phyloP scores from a whole-genome alignment of 768 basidiomycete genomes.

The Ramaria sp. region DNA sequence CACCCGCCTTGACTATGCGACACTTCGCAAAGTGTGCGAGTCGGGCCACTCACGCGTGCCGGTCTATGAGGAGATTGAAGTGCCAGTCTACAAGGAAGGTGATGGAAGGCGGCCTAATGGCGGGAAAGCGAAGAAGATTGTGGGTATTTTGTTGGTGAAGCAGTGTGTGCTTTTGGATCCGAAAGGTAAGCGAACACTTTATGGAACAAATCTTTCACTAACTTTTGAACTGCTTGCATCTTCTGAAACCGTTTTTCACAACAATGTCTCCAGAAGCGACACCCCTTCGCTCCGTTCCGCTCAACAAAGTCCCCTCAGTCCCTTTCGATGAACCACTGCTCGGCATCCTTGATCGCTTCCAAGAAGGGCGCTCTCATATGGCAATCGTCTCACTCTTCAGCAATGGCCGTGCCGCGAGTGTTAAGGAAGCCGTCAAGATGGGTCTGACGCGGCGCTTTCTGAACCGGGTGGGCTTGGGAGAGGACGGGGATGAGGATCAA shows the following conservation, averaged over 20 bases:
- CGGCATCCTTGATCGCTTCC: slow-evolving; percentile 78
- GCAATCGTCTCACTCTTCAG: slow-evolving; percentile 78
- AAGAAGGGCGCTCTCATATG: slow-evolving; percentile 87
- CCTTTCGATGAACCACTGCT: slow-evolving; percentile 79
- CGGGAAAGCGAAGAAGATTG: slow-evolving; percentile 61
- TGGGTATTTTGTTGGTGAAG: slow-evolving; percentile 83
- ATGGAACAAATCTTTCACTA: too few relatives aligned
- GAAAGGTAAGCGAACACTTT: slow-evolving; percentile 35
- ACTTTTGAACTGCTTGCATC: not conserved
- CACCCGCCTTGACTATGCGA: slow-evolving; percentile 69
- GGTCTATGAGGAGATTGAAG: slow-evolving; percentile 67
- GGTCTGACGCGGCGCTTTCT: slow-evolving; percentile 71
- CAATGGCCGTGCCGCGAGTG: slow-evolving; percentile 21
- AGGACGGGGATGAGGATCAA: slow-evolving; percentile 24
- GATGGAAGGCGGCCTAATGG: slow-evolving; percentile 7
- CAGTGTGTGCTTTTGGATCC: slow-evolving; percentile 83
- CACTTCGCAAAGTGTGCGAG: slow-evolving; percentile 61
- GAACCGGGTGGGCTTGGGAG: slow-evolving; percentile 60
- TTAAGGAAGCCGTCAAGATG: slow-evolving; percentile 75
- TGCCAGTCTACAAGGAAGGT: slow-evolving; percentile 26
- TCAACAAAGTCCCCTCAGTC: slow-evolving; percentile 81
- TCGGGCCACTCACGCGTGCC: slow-evolving; percentile 81
- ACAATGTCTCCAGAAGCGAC: slow-evolving; percentile 45
- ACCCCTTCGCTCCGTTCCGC: slow-evolving; percentile 70
- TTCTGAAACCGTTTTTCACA: not conserved